A percentile compares a stretch with the other conserved stretches of the same genome.
These are phyloP conservation scores for Sarcocystis neurona DNA, from an alignment of 169 alveolate species.

Conservation along the genomic window DNA sequence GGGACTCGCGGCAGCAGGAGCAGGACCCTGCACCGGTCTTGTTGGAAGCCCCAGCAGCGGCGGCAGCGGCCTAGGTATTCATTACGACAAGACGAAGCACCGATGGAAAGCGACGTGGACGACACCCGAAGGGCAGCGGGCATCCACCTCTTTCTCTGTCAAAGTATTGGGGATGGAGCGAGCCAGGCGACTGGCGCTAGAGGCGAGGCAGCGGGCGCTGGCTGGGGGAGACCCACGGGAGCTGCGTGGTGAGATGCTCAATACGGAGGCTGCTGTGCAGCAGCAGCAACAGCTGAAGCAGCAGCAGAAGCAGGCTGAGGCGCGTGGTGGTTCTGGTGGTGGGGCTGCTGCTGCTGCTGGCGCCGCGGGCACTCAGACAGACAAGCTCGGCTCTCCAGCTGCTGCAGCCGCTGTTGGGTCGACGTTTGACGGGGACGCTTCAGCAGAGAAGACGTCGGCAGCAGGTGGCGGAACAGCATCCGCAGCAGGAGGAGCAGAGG, in stretches of 20 bases:
- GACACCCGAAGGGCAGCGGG: slow-evolving; percentile 16
- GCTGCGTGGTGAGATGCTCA: slow-evolving; percentile 3
- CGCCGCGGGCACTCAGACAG: too few species aligned
- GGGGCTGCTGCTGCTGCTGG: too few species aligned
- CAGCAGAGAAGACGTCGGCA: too few species aligned
- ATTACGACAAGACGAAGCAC: slow-evolving; percentile 31
- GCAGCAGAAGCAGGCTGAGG: too few species aligned
- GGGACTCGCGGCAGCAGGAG: too few species aligned
- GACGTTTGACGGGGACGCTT: too few species aligned
- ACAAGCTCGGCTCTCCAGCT: too few species aligned
- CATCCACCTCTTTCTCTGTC: slow-evolving; percentile 1
- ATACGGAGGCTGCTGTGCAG: background rate
- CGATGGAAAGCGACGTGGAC: slow-evolving; percentile 27
- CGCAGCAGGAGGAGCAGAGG: background rate
- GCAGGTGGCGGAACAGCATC: background rate
- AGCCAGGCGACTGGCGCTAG: background rate
- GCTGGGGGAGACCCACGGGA: background rate
- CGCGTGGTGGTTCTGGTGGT: too few species aligned
- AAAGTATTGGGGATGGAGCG: slow-evolving; percentile 13
- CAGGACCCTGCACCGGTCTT: too few species aligned
- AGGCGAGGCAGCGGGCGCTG: slow-evolving; percentile 16
- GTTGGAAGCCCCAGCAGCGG: background rate
- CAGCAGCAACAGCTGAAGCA: background rate
- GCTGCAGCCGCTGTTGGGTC: too few species aligned
- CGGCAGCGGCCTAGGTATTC: slow-evolving; percentile 1